Evolutionary conservation across 2,329 filamentous ascomycete genomes (phyloP).

Genomic region (Penicillium sp.): DNA sequence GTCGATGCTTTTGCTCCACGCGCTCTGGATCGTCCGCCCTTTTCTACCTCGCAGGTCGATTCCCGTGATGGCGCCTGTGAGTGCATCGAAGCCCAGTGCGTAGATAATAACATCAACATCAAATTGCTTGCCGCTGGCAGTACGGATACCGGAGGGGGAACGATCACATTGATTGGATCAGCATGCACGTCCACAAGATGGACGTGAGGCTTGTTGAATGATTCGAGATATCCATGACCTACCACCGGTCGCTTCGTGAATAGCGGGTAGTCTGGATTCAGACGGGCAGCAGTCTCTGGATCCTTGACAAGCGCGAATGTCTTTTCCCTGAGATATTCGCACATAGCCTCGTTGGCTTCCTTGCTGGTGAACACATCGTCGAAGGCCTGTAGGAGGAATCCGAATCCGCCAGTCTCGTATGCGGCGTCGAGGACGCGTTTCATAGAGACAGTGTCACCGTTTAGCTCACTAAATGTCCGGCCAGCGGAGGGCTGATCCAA

Average conservation of each 20-base stretch:
- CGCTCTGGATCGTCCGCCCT: conserved; percentile 24
- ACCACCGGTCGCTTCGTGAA: conserved; percentile 25
- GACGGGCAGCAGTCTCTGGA: conserved; percentile 32
- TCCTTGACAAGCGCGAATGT: conserved; percentile 38
- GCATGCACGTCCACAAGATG: conserved; percentile 45
- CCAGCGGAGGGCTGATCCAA: too few relatives aligned
- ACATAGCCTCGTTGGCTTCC: conserved; percentile 45
- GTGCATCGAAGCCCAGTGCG: conserved; percentile 48
- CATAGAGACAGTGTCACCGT: too few relatives aligned
- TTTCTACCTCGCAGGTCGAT: conserved; percentile 36
- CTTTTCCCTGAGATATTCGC: conserved; percentile 43
- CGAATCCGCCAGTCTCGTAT: conserved; percentile 12
- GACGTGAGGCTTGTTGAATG: conserved; percentile 49
- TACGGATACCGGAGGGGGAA: neutral
- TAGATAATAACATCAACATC: conserved; percentile 34
- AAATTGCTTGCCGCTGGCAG: conserved; percentile 11
- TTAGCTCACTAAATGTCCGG: too few relatives aligned
- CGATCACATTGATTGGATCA: neutral
- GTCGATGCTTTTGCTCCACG: neutral
- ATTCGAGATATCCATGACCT: conserved; percentile 29
- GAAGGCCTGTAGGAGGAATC: conserved; percentile 32
- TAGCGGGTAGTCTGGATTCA: conserved; percentile 28
- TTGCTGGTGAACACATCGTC: conserved; percentile 41
- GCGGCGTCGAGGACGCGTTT: conserved; percentile 18
- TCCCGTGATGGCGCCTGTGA: conserved; percentile 40